Evolutionary conservation across 495 filamentous ascomycete genomes (phyloP), one percentile per base, ranked within the genome.

Genomic region (Penicillium goetzii): DNA sequence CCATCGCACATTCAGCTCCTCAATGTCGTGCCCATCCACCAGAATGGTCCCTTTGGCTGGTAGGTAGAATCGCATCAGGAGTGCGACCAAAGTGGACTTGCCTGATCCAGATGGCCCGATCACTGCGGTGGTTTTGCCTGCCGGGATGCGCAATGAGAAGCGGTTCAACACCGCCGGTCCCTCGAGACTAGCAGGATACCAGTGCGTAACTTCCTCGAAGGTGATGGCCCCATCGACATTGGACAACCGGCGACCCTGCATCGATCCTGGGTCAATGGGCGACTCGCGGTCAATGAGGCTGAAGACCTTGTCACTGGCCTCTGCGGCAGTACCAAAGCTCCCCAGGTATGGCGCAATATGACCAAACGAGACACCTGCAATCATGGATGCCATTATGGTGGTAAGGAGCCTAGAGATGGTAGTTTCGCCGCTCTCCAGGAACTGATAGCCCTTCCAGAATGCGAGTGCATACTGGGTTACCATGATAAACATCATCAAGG

Each of bases 1-100:
- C 93, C 92, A 97, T 36, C 84, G 85, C 30, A 96, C 79, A 70
- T 96, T 95, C 62, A 97, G 47, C 30, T 83, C 75, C 17, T 80
- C 75, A 51, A 88, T 79, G 10, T 84, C 78, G 25, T 64, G 71
- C 5, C 78, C 75, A 34, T 76, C 81, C 12, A 86, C 76, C 4
- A 81, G 68, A 15, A 78, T 73, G 1, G 77, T 56, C 0, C 92
- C 93, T 30, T 25, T 66, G 68, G 74, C 72, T 65, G 65, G 72
- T 59, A 56, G 40, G 50, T 92, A 92, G 81, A 84, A 90, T 58
- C 89, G 72, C 68, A 89, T 84, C 17, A 90, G 65, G 26, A 92
- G 71, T 0, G 80, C 84, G 0, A 89, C 84, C 43, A 92, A 84
- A 0, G 89, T 92, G 59, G 84, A 88, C 68, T 89, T 89, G 4